Base-by-base conservation (phyloP, 2,329 filamentous ascomycete species). In the Macrophomina tecta region DNA sequence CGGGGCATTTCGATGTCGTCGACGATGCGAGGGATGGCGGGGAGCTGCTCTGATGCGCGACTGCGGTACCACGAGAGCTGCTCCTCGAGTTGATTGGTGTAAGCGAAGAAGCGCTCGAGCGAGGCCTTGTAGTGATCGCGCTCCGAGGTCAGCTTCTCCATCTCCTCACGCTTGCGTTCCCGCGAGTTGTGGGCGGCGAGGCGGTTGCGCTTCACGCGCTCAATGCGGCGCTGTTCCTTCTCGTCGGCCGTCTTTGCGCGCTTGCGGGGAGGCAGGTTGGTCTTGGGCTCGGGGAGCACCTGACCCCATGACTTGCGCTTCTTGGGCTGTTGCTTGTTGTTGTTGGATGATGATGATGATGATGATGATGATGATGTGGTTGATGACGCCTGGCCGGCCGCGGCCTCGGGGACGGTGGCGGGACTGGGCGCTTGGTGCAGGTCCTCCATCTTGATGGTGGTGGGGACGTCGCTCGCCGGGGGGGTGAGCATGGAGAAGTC, bases 221-320 rank as follows among this genome's bases (percentile, higher is more conserved):
- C 95, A 65, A 98, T 96, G 69, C 95, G 91, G 52, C 95, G 91
- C 81, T 99, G 95, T 82, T 98, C 95, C 83, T 99, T 99, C 81
- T 99, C 95, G 75, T 97, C 95, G 74, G 97, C 94, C 2, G 95
- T 99, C 87, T 98, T 99, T 73, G 95, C 95, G 69, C 95, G 93
- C 88, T 99, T 99, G 72, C 94, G 90, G 46, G 94, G 94, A 69
- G 94, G 94, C 7, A 98, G 88, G 76, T 94, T 96, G 38, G 95
- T 98, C 86, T 97, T 98, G 51, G 95, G 95, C 76, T 96, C 92
- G 18, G 95, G 95, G 48, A 98, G 89, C 78, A 97, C 92, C 81
- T 99, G 95, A 60, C 95, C 95, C 95, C 95, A 99, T 58, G 95
- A 98, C 83, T 98, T 99, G 75, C 95, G 87, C 88, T 97, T 97